These are phyloP conservation scores for Escallonia rubra DNA, from an alignment of 129 eudicot genomes.

Conservation along the genomic window DNA sequence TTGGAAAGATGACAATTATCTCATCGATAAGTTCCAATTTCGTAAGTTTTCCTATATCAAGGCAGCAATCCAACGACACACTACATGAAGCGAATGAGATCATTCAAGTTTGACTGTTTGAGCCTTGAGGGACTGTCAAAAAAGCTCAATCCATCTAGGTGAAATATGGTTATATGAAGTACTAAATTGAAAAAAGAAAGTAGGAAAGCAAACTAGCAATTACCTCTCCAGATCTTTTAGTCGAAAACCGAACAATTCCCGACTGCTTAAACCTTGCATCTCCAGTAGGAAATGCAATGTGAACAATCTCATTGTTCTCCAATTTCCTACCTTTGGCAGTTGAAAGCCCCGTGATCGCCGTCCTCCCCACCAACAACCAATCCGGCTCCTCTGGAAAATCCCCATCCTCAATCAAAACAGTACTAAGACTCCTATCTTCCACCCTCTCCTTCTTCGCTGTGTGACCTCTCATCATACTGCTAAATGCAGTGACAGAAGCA, in stretches of 20 bases:
- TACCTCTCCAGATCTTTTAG: conserved; percentile 79
- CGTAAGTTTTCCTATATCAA: no score
- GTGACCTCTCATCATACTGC: background rate
- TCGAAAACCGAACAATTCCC: conserved; percentile 63
- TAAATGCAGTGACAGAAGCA: background rate
- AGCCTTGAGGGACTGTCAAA: no score
- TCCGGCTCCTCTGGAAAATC: conserved; percentile 62
- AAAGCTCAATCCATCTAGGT: no score
- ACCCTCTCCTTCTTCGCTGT: conserved; percentile 6
- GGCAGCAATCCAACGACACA: no score
- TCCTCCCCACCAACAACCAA: conserved; percentile 78
- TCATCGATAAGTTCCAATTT: no score
- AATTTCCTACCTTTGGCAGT: conserved; percentile 70
- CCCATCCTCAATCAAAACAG: conserved; percentile 49
- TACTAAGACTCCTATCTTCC: conserved; percentile 31
- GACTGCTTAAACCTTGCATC: conserved; percentile 14
- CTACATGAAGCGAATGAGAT: no score
- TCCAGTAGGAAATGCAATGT: conserved; percentile 47
- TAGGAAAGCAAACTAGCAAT: background rate
- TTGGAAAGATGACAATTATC: no score
- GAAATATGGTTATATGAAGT: no score
- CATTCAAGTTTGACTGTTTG: no score
- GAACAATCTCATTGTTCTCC: conserved; percentile 80
- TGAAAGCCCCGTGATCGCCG: conserved; percentile 46
- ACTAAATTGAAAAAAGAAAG: background rate